Percentiles rank a stretch among this genome's conserved stretches.
phyloP scores from a whole-genome alignment of 1,284 basidiomycete genomes.

The Vanrija humicola region DNA sequence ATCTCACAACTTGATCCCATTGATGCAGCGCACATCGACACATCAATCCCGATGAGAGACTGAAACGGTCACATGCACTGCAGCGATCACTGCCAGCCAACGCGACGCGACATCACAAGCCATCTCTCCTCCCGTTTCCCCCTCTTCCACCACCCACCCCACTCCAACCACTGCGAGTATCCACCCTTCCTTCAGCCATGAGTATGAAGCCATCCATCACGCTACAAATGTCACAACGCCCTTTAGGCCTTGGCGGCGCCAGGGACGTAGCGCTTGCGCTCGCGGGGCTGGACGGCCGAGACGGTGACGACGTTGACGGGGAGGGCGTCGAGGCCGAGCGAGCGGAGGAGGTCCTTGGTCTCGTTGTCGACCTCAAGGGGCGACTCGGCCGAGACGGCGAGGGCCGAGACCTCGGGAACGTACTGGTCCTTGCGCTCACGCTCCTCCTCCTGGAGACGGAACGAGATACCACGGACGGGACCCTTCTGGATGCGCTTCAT shows the following conservation, averaged over 20 bases:
- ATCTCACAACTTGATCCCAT: too few relatives aligned
- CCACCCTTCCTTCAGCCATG: neutral
- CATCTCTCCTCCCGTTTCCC: too few relatives aligned
- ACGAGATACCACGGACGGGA: slow-evolving; percentile 99
- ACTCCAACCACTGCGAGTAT: neutral
- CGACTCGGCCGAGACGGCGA: slow-evolving; percentile 65
- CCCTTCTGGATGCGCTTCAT: slow-evolving; percentile 99
- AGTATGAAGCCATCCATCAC: slow-evolving; percentile 1
- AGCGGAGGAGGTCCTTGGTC: slow-evolving; percentile 85
- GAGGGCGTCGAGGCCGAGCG: slow-evolving; percentile 88
- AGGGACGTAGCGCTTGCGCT: slow-evolving; percentile 77
- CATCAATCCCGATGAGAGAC: too few relatives aligned
- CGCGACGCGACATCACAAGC: too few relatives aligned
- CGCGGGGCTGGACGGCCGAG: slow-evolving; percentile 59
- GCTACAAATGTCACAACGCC: slow-evolving; percentile 1
- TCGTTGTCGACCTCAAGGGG: slow-evolving; percentile 84
- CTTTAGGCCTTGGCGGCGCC: slow-evolving; percentile 58
- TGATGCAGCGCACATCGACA: too few relatives aligned
- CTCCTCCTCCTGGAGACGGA: slow-evolving; percentile 99
- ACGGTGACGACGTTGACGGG: slow-evolving; percentile 66
- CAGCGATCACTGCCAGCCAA: too few relatives aligned
- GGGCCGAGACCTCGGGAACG: slow-evolving; percentile 91
- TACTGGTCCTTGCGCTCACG: slow-evolving; percentile 99
- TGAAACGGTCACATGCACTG: too few relatives aligned
- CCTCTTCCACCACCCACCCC: neutral